Evolutionary conservation across 2,329 filamentous ascomycete species (phyloP), one percentile per base, ranked within the genome.

Genomic region (Penicillium sp.): DNA sequence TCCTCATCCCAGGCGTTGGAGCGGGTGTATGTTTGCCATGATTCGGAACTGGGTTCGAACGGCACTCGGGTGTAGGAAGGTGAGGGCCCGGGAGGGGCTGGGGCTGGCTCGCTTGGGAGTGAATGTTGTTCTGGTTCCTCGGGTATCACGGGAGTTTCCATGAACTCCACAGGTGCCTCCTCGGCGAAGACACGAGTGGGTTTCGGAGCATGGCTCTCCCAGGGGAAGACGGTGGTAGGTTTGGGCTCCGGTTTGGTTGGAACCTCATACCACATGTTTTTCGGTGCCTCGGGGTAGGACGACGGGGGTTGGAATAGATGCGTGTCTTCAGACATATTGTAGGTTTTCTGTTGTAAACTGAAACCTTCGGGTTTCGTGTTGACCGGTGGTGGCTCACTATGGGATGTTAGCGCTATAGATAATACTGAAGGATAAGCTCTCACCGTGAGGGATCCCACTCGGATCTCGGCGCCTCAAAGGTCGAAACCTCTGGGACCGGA

Each of bases 1-100:
- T 95, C 84, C 53, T 91, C 90, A 69, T 99, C 94, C 94, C 94
- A 99, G 17, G 91, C 93, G 74, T 97, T 99, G 50, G 81, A 85
- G 47, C 86, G 84, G n/a, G 85, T 81, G 72, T 89, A 96, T 47
- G 82, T 82, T 62, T 86, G 83, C 90, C 90, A 96, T 21, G 86
- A 83, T 67, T 88, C 82, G 49, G 59, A 40, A 15, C 66, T 66
- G 10, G 57, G 58, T 23, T 57, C 60, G n/a, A 55, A 65, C n/a
- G 48, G 59, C 7, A 54, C 37, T 23, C 59, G 60, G 0, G 54
- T 40, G 23, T 55, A 41, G 56, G 49, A 29, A 45, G 51, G 46
- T 38, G 49, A 29, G 51, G 49, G 57, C 10, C 8, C 45, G 15
- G 25, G 40, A 35, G 33, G 43, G 19, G 40, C 8, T 37, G 33